Evolutionary conservation across 306 rosid species (phyloP).

Genomic region (Lathyrus sativus): DNA sequence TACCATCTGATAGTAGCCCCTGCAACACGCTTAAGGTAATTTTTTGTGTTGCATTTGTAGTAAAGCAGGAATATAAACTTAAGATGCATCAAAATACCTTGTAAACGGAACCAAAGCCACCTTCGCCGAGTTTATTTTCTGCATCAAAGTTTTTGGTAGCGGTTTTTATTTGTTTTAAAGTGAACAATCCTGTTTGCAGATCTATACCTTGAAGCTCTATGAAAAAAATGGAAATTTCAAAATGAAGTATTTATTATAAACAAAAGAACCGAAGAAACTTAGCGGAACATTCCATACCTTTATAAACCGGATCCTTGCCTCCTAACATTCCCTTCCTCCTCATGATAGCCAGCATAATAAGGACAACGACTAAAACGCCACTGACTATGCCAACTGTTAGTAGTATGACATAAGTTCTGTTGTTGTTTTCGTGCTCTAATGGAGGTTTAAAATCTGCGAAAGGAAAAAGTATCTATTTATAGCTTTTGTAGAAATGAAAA

Average conservation of each 20-base stretch:
- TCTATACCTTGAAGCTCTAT: conserved; percentile 82
- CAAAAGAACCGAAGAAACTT: conserved; percentile 15
- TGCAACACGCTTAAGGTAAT: conserved; percentile 43
- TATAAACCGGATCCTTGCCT: conserved; percentile 58
- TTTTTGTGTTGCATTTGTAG: conserved; percentile 19
- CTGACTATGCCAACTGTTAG: conserved; percentile 41
- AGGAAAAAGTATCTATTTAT: conserved; percentile 29
- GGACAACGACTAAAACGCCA: conserved; percentile 46
- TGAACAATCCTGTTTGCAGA: conserved; percentile 80
- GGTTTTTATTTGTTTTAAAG: conserved; percentile 76
- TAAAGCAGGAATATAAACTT: too few relatives aligned
- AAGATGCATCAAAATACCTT: conserved; percentile 68
- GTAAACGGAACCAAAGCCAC: conserved; percentile 93
- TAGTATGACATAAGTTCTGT: conserved; percentile 35
- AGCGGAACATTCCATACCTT: conserved; percentile 52
- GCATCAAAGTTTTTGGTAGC: conserved; percentile 83
- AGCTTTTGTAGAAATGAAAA: conserved; percentile 34
- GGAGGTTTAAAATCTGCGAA: conserved; percentile 79
- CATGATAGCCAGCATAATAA: conserved; percentile 58
- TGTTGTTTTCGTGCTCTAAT: conserved; percentile 21
- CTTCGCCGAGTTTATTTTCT: conserved; percentile 83
- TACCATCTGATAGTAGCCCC: conserved; percentile 87
- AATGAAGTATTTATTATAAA: not conserved
- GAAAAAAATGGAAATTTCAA: conserved; percentile 13
- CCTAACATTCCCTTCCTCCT: conserved; percentile 69